These are phyloP conservation scores for Penicillium maclennaniae DNA, from an alignment of 495 filamentous ascomycete genomes.

Conservation along the genomic window DNA sequence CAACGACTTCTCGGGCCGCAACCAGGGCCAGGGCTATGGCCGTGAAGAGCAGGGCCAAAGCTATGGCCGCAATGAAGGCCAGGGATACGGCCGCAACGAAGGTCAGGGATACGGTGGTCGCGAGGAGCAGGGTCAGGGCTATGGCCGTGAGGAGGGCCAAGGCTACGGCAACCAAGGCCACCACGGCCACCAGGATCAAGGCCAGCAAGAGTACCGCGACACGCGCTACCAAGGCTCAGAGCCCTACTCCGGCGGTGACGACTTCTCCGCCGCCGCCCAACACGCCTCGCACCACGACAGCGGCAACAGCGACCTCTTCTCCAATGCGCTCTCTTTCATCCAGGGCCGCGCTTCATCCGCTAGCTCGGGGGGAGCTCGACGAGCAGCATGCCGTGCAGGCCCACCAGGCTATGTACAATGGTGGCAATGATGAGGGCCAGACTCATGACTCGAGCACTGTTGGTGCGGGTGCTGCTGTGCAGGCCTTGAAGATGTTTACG, in stretches of 20 bases:
- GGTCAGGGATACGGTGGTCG: too few relatives aligned
- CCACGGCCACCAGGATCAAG: background rate
- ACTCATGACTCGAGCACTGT: slow-evolving; percentile 40
- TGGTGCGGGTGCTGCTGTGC: slow-evolving; percentile 61
- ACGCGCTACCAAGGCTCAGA: slow-evolving; percentile 12
- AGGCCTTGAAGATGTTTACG: slow-evolving; percentile 66
- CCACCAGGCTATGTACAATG: slow-evolving; percentile 55
- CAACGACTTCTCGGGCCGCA: slow-evolving; percentile 10
- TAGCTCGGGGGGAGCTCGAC: slow-evolving; percentile 46
- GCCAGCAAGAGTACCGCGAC: slow-evolving; percentile 16
- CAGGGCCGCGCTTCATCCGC: slow-evolving; percentile 23
- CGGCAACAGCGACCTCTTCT: slow-evolving; percentile 46
- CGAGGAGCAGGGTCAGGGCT: background rate
- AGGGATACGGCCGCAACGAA: too few relatives aligned
- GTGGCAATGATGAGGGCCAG: slow-evolving; percentile 24
- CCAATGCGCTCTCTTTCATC: slow-evolving; percentile 45
- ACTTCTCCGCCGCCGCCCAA: slow-evolving; percentile 43
- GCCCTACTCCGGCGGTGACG: slow-evolving; percentile 23
- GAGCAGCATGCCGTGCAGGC: slow-evolving; percentile 52
- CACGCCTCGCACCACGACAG: slow-evolving; percentile 45
- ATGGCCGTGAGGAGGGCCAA: background rate
- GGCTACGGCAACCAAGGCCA: background rate
- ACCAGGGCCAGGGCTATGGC: background rate
- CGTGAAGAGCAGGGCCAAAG: too few relatives aligned
- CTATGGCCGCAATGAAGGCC: too few relatives aligned